These are phyloP conservation scores for Quercus wislizeni DNA, from an alignment of 306 rosid species.

Conservation along the genomic window DNA sequence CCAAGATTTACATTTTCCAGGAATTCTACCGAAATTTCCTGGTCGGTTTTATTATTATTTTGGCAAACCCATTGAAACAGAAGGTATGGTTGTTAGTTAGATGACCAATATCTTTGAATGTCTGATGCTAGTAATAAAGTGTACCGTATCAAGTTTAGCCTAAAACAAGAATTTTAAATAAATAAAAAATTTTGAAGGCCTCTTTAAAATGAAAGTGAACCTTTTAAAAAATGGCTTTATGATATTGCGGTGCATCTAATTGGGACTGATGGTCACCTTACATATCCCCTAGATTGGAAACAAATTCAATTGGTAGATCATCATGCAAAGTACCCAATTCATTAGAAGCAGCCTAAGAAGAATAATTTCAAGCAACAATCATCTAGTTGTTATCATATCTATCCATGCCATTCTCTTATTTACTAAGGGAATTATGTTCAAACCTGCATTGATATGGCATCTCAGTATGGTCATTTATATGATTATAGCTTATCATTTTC, in stretches of 20 bases:
- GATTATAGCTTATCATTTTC: too few species aligned
- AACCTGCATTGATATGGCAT: background rate
- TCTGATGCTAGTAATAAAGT: constrained; percentile 4
- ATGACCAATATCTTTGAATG: background rate
- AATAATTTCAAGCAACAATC: background rate
- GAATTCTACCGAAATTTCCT: constrained; percentile 73
- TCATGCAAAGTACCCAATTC: too few species aligned
- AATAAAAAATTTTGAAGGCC: too few species aligned
- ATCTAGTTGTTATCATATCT: background rate
- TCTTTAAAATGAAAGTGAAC: background rate
- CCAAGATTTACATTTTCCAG: constrained; percentile 66
- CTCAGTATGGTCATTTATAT: too few species aligned
- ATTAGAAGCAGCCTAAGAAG: background rate
- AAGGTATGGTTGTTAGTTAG: constrained; percentile 42
- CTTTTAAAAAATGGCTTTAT: too few species aligned
- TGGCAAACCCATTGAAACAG: constrained; percentile 82
- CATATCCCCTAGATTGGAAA: background rate
- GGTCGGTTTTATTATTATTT: constrained; percentile 79
- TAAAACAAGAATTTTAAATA: background rate
- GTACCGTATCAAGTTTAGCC: too few species aligned
- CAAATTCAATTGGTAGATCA: background rate
- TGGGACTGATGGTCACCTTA: background rate
- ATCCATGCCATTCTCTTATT: background rate
- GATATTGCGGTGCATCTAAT: background rate
- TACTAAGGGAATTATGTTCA: background rate